Evolutionary conservation across 1,284 basidiomycete species (phyloP).

Genomic region (Cutaneotrichosporon cutaneum): DNA sequence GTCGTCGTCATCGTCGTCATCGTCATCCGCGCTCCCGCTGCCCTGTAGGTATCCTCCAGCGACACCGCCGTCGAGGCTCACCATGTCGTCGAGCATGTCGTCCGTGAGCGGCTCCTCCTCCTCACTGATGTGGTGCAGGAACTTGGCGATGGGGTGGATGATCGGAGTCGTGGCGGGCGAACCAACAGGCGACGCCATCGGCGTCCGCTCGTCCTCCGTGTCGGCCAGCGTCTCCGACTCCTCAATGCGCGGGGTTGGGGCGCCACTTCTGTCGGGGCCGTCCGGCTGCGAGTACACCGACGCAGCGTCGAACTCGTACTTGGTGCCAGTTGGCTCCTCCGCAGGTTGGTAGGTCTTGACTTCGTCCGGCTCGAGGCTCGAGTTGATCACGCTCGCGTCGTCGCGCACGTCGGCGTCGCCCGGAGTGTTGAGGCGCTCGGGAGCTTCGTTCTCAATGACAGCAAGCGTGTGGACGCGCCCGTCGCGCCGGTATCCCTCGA

Average conservation of each 20-base stretch:
- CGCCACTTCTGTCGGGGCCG: background rate
- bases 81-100: conserved; percentile 25
- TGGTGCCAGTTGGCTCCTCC: conserved; percentile 12
- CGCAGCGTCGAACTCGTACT: conserved; percentile 3
- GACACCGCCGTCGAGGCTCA: conserved; percentile 13
- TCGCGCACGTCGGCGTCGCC: background rate
- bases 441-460: conserved; percentile 23
- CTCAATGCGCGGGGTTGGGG: background rate
- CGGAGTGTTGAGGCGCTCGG: background rate
- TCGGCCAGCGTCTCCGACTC: background rate
- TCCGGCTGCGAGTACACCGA: background rate
- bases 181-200: conserved; percentile 7
- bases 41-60: conserved; percentile 3
- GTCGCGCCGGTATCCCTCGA: conserved; percentile 38
- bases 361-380: conserved; percentile 3
- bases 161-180: conserved; percentile 2
- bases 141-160: conserved; percentile 12
- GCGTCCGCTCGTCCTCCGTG: conserved; percentile 14
- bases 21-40: background rate
- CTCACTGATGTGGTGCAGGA: conserved; percentile 24
- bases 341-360: conserved; percentile 4
- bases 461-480: conserved; percentile 46
- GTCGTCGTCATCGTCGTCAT: conserved; percentile 16
- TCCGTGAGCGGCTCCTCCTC: conserved; percentile 27
- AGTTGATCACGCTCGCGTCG: background rate